phyloP scores from a whole-genome alignment of 164 flowering plant genomes.

The Dillenia turbinata region DNA sequence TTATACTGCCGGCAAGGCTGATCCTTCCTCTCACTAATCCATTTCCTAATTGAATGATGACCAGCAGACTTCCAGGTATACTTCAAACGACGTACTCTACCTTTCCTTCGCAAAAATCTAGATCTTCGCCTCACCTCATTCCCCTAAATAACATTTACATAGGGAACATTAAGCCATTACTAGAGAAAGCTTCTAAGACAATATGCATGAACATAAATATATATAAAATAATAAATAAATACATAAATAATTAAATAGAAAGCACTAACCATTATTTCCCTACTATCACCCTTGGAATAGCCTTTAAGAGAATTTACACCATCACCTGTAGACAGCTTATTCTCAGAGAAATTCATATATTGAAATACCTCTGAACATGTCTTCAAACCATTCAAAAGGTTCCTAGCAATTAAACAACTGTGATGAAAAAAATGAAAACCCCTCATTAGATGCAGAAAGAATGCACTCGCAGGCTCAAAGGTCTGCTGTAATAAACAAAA shows the following conservation, averaged over 20 bases:
- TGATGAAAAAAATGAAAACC: conserved; percentile 14
- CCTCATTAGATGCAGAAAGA: conserved; percentile 7
- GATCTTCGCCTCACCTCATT: conserved; percentile 72
- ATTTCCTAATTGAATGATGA: conserved; percentile 84
- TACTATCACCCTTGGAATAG: conserved; percentile 48
- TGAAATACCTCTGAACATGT: conserved; percentile 83
- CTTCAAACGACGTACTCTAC: conserved; percentile 94
- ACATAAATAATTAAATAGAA: background rate
- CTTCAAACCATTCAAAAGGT: conserved; percentile 82
- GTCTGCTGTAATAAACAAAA: background rate
- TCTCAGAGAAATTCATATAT: conserved; percentile 62
- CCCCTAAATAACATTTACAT: conserved; percentile 40
- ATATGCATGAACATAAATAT: background rate
- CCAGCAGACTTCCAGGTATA: conserved; percentile 96
- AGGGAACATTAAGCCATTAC: background rate
- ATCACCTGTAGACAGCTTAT: conserved; percentile 49
- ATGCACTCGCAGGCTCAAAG: background rate
- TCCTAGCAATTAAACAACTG: conserved; percentile 95
- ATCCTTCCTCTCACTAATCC: conserved; percentile 90
- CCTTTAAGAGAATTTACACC: conserved; percentile 57
- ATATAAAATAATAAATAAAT: background rate
- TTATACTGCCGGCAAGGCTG: conserved; percentile 93
- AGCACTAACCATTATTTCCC: conserved; percentile 46
- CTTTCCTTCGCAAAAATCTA: conserved; percentile 85
- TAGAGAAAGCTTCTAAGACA: conserved; percentile 2